phyloP scores from a whole-genome alignment of 169 alveolate genomes.

The Eimeria falciformis region DNA sequence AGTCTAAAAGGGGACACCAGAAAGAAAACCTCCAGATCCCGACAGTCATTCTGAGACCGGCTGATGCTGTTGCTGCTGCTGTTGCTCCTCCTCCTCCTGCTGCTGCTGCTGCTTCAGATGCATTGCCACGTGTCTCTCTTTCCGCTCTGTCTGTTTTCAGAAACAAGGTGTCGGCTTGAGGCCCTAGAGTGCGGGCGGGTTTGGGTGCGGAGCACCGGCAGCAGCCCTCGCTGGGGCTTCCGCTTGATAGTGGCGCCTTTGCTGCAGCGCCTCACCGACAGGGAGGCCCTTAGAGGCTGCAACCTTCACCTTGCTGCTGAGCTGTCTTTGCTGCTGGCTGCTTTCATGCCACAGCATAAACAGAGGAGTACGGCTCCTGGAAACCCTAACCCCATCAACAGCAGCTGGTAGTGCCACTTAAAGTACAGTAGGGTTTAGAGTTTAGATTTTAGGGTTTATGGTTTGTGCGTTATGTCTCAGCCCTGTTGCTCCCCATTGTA shows the following conservation, averaged over 20 bases:
- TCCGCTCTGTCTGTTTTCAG: background rate
- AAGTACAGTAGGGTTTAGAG: background rate
- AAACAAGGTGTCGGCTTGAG: conserved; percentile 44
- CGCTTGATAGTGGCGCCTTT: conserved; percentile 61
- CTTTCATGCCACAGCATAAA: conserved; percentile 11
- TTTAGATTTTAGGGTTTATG: conserved; percentile 10
- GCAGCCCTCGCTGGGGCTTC: conserved; percentile 74
- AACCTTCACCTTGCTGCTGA: conserved; percentile 69
- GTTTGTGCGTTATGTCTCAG: conserved; percentile 17
- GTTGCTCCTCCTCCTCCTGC: too few relatives aligned
- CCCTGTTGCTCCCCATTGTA: conserved; percentile 15
- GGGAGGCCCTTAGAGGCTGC: conserved; percentile 55
- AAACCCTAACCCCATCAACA: background rate
- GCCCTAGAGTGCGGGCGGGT: conserved; percentile 51
- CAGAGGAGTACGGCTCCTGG: background rate
- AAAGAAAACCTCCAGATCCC: background rate
- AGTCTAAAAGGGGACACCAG: background rate
- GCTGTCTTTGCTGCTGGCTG: conserved; percentile 69
- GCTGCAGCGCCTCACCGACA: conserved; percentile 61
- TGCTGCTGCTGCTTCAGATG: conserved; percentile 14
- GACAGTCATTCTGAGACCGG: background rate
- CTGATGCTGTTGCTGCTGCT: background rate
- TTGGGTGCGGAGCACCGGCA: conserved; percentile 35
- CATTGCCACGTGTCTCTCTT: background rate
- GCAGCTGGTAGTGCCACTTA: background rate